Evolutionary conservation across 1,284 basidiomycete genomes (phyloP).

Genomic region (Rhodotorula sp.): DNA sequence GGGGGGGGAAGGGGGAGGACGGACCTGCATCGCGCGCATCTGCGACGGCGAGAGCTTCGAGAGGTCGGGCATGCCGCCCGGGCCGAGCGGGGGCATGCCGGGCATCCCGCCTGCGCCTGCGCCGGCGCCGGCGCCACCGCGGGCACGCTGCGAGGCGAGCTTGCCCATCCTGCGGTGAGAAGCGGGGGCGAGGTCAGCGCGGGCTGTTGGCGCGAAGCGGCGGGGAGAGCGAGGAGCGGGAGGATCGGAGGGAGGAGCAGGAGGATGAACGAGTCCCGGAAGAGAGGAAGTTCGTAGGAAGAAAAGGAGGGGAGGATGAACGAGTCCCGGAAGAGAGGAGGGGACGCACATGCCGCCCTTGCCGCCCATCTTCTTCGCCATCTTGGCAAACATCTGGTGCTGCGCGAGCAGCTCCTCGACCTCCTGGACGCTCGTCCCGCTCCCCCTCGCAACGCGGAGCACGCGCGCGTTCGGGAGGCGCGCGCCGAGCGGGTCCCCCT

Average conservation of each 20-base stretch:
- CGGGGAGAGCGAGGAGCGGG: too few relatives aligned
- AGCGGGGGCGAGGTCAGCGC: too few relatives aligned
- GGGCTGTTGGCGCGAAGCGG: too few relatives aligned
- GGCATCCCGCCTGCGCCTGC: constrained; percentile 65
- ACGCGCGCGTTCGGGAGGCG: constrained; percentile 72
- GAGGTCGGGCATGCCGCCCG: constrained; percentile 42
- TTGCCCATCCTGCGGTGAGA: constrained; percentile 65
- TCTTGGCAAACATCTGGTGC: constrained; percentile 95
- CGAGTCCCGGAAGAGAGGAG: constrained; percentile 31
- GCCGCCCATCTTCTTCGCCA: constrained; percentile 95
- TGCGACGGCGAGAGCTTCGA: constrained; percentile 68
- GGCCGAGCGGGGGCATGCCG: constrained; percentile 48
- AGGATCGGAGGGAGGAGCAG: too few relatives aligned
- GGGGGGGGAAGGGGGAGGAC: constrained; percentile 42
- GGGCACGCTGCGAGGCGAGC: constrained; percentile 73
- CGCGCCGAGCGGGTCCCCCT: constrained; percentile 26
- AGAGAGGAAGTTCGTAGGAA: not conserved
- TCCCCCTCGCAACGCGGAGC: constrained; percentile 84
- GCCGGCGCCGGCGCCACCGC: constrained; percentile 60
- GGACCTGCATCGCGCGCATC: constrained; percentile 84
- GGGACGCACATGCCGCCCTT: constrained; percentile 77
- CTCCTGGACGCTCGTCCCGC: constrained; percentile 93
- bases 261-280: too few relatives aligned
- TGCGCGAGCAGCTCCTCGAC: constrained; percentile 95
- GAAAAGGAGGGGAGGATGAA: not conserved